These are phyloP conservation scores for Pleurotus giganteus DNA, from an alignment of 768 basidiomycete species.

Conservation along the genomic window DNA sequence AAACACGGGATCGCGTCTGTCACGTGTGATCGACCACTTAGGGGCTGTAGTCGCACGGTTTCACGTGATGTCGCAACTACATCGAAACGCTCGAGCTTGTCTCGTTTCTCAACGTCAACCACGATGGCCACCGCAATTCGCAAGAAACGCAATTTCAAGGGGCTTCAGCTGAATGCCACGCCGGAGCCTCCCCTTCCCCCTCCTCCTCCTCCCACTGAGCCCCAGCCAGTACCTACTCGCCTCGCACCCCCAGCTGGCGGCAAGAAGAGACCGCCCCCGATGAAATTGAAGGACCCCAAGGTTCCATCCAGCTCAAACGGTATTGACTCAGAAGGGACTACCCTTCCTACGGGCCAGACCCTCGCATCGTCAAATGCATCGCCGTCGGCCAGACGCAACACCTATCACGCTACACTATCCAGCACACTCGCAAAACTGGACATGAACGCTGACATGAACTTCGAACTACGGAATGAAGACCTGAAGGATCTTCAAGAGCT, in stretches of 20 bases:
- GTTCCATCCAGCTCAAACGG: conserved; percentile 39
- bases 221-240: conserved; percentile 45
- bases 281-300: conserved; percentile 76
- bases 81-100: no score
- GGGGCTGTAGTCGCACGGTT: no score
- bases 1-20: no score
- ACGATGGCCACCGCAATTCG: conserved; percentile 62
- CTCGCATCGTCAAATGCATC: conserved; percentile 49
- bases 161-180: conserved; percentile 68
- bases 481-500: conserved; percentile 88
- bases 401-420: conserved; percentile 76
- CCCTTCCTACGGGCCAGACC: conserved; percentile 35
- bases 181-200: conserved; percentile 37
- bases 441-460: conserved; percentile 81
- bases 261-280: conserved; percentile 81
- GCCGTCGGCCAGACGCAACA: conserved; percentile 57
- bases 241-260: conserved; percentile 48
- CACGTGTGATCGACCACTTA: not conserved
- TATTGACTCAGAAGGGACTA: conserved; percentile 25
- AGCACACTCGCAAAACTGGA: conserved; percentile 86
- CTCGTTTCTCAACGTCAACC: not conserved
- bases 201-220: conserved; percentile 29
- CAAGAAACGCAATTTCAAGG: conserved; percentile 93
- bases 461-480: conserved; percentile 85
- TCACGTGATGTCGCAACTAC: not conserved